Conservation (phyloP, 2,329 filamentous ascomycete genomes). For the Rhynchosporium secalis region DNA sequence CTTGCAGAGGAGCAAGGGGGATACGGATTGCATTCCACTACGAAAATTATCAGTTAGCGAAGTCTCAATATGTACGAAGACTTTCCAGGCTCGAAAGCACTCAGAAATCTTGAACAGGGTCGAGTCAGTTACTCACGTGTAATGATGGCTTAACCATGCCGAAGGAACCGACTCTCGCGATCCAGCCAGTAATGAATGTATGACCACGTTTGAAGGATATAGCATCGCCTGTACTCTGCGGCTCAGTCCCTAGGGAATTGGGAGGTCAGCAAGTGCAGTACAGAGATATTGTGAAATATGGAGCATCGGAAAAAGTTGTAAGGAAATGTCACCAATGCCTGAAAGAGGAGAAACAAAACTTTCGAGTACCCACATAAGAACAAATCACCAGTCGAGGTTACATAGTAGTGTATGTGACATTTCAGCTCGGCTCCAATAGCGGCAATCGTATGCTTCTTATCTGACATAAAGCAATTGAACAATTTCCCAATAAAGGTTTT, state of each 20-base stretch:
- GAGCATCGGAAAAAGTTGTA: neutral
- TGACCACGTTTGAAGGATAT: slow-evolving; percentile 8
- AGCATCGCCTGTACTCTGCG: neutral
- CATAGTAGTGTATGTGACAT: slow-evolving; percentile 10
- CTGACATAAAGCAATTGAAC: slow-evolving; percentile 1
- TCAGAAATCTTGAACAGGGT: too few relatives aligned
- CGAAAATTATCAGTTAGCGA: neutral
- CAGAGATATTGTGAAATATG: neutral
- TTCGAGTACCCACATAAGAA: slow-evolving; percentile 11
- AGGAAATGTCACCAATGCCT: neutral
- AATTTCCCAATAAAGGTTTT: neutral
- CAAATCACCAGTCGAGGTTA: slow-evolving; percentile 11
- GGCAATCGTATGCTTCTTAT: slow-evolving; percentile 6
- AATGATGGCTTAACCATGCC: slow-evolving; percentile 14
- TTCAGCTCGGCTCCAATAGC: slow-evolving; percentile 13
- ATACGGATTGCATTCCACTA: slow-evolving; percentile 4
- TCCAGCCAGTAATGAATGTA: slow-evolving; percentile 17
- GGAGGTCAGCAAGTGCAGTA: neutral
- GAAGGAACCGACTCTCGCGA: slow-evolving; percentile 10
- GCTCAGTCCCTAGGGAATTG: neutral
- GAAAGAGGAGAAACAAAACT: neutral
- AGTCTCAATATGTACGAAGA: too few relatives aligned
- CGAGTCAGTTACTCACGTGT: neutral
- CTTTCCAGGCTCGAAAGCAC: too few relatives aligned
- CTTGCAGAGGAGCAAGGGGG: neutral